Evolutionary conservation across 129 eudicot species (phyloP).

Genomic region (Pseudognaphalium luteoalbum): DNA sequence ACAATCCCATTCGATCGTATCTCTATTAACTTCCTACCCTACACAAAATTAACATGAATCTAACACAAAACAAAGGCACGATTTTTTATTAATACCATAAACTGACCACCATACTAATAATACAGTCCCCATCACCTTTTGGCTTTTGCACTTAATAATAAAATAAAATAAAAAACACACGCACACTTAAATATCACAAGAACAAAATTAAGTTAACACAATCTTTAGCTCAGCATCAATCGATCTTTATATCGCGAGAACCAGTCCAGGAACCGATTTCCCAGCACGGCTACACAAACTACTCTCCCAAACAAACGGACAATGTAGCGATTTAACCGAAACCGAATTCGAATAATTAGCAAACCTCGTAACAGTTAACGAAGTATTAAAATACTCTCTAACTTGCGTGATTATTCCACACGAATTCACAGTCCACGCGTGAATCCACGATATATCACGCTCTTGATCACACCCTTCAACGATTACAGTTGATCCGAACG

Average conservation of each 20-base stretch:
- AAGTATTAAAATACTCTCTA: constrained; percentile 90
- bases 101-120: too few species aligned
- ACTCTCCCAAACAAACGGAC: constrained; percentile 87
- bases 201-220: too few species aligned
- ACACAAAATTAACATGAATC: too few species aligned
- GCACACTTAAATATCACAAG: too few species aligned
- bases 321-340: constrained; percentile 40
- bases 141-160: not conserved
- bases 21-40: too few species aligned
- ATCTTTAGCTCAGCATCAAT: too few species aligned
- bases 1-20: too few species aligned
- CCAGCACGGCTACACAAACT: constrained; percentile 69
- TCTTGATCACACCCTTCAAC: constrained; percentile 80
- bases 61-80: too few species aligned
- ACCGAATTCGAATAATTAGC: constrained; percentile 17
- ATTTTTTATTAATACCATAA: not conserved
- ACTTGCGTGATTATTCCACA: constrained; percentile 96
- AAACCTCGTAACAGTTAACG: constrained; percentile 66
- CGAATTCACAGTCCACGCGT: constrained; percentile 86
- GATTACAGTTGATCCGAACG: constrained; percentile 75
- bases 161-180: not conserved
- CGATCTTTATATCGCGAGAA: constrained; percentile 52
- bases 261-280: constrained; percentile 88
- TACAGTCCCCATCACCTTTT: too few species aligned
- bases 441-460: constrained; percentile 83